Evolutionary conservation across 192 early-diverging fungal genomes (phyloP).

Genomic region (Backusella sp.): DNA sequence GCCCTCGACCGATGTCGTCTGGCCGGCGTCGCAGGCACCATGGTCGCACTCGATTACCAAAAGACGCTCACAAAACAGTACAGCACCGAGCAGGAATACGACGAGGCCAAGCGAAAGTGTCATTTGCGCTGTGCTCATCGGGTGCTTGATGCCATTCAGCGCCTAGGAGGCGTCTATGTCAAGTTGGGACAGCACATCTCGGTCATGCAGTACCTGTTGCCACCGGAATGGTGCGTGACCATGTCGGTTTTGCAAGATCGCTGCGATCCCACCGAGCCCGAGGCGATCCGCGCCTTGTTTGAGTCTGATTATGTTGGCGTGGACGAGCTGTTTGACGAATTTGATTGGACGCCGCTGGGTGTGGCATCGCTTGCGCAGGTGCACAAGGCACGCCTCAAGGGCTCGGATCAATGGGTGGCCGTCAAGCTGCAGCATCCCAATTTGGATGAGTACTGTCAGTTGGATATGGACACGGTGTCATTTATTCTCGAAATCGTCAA

Average conservation of each 20-base stretch:
- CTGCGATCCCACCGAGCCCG: conserved; percentile 72
- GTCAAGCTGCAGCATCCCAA: conserved; percentile 93
- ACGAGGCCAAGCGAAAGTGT: conserved; percentile 45
- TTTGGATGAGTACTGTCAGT: conserved; percentile 69
- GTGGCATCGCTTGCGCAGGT: conserved; percentile 95
- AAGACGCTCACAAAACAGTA: conserved; percentile 35
- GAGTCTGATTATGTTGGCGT: conserved; percentile 70
- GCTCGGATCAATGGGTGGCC: conserved; percentile 57
- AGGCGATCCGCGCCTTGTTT: conserved; percentile 71
- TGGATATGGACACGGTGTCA: conserved; percentile 78
- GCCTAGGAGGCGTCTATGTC: conserved; percentile 82
- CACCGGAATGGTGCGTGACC: conserved; percentile 86
- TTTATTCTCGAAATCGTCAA: conserved; percentile 64
- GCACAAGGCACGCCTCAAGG: conserved; percentile 70
- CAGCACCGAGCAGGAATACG: conserved; percentile 29
- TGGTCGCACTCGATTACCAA: conserved; percentile 59
- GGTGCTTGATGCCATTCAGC: conserved; percentile 58
- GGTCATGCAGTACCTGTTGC: conserved; percentile 83
- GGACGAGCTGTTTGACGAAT: conserved; percentile 67
- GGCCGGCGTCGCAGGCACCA: conserved; percentile 37
- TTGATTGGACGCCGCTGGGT: conserved; percentile 86
- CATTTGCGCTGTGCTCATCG: conserved; percentile 70
- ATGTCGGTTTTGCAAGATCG: conserved; percentile 83
- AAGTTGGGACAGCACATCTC: conserved; percentile 88
- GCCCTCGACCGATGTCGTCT: conserved; percentile 41